Conservation (phyloP, 2,329 filamentous ascomycete species). For the Verticillium isaacii region DNA sequence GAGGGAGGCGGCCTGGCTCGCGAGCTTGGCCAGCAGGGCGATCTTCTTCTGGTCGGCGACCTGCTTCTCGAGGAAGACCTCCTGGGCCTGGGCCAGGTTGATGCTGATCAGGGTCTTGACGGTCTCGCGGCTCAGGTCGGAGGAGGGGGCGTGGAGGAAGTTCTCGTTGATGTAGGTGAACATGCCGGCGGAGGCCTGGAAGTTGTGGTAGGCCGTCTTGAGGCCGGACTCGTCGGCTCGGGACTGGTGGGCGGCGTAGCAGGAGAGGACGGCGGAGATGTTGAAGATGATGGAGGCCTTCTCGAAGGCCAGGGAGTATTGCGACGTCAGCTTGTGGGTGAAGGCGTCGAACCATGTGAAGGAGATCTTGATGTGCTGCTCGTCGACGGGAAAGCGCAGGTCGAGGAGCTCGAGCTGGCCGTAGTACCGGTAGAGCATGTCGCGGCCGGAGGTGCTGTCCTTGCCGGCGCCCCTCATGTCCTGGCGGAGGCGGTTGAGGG, state of each 20-base stretch:
- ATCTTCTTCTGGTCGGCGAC: slow-evolving; percentile 89
- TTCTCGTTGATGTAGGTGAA: slow-evolving; percentile 99
- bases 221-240: slow-evolving; percentile 86
- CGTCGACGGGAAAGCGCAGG: slow-evolving; percentile 91
- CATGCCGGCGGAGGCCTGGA: slow-evolving; percentile 97
- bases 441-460: slow-evolving; percentile 88
- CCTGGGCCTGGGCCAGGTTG: slow-evolving; percentile 92
- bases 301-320: slow-evolving; percentile 95
- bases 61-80: slow-evolving; percentile 97
- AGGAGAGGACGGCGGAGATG: slow-evolving; percentile 93
- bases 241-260: slow-evolving; percentile 89
- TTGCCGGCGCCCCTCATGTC: slow-evolving; percentile 97
- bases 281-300: slow-evolving; percentile 99
- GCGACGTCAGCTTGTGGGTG: slow-evolving; percentile 93
- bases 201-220: slow-evolving; percentile 96
- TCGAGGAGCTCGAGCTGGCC: slow-evolving; percentile 94
- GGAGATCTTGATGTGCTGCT: slow-evolving; percentile 98
- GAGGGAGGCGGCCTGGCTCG: slow-evolving; percentile 83
- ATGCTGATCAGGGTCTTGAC: slow-evolving; percentile 91
- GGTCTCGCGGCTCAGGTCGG: slow-evolving; percentile 91
- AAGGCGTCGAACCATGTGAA: slow-evolving; percentile 99
- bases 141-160: slow-evolving; percentile 93
- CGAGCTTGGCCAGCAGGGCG: slow-evolving; percentile 84
- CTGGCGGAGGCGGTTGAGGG: slow-evolving; percentile 89
- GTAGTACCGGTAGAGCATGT: slow-evolving; percentile 95